A percentile compares a stretch with the other conserved stretches of the same genome.
Evolutionary conservation across 768 basidiomycete species (phyloP).

Genomic region (Tulasnella sp.): DNA sequence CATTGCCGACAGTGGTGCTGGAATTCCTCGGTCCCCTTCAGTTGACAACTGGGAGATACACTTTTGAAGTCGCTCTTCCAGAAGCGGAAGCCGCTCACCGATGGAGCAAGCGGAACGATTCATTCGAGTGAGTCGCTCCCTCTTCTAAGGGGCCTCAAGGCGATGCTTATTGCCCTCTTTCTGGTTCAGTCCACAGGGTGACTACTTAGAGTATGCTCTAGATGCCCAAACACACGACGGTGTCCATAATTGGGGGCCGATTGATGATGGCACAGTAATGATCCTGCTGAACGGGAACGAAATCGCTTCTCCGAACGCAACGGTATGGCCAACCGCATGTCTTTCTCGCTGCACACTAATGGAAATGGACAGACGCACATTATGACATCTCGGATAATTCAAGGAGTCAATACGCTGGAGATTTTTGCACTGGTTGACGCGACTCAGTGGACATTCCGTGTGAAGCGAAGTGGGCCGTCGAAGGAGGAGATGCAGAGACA

Average conservation of each 20-base stretch:
- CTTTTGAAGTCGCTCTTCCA: background rate
- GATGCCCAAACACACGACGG: background rate
- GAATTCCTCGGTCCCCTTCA: slow-evolving; percentile 2
- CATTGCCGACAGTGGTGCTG: background rate
- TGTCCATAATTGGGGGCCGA: background rate
- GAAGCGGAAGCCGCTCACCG: background rate
- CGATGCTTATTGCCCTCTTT: background rate
- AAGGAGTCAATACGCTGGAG: slow-evolving; percentile 11
- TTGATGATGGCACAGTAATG: background rate
- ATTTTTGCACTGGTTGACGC: slow-evolving; percentile 6
- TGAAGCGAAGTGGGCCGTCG: background rate
- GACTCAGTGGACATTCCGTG: background rate
- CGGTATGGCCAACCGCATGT: background rate
- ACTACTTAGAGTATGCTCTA: background rate
- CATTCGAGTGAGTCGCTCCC: background rate
- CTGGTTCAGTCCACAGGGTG: background rate
- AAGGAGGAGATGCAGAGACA: slow-evolving; percentile 7
- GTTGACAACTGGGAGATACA: background rate
- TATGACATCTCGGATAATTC: background rate
- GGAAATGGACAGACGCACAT: background rate
- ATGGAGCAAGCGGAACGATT: background rate
- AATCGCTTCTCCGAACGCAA: background rate
- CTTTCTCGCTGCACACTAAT: background rate
- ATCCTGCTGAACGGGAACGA: background rate
- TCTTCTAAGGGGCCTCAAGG: background rate